Percentiles rank a stretch among this genome's conserved stretches.
These are phyloP conservation scores for Cucurbita moschata DNA, from an alignment of 306 rosid genomes.

Conservation along the genomic window DNA sequence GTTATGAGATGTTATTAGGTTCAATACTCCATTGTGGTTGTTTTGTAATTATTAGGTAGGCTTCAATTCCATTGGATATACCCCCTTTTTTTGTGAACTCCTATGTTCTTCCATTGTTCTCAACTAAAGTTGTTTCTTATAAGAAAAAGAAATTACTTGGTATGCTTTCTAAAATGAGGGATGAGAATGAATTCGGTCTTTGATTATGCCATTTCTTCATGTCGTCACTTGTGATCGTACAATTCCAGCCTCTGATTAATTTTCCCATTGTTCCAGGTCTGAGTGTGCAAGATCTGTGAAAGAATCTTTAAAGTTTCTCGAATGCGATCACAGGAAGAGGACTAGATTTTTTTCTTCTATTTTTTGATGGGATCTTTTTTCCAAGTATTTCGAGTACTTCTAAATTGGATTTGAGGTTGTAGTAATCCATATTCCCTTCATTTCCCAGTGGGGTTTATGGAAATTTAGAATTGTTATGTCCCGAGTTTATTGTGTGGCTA, in stretches of 20 bases:
- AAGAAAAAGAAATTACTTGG: background rate
- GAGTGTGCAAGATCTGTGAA: slow-evolving; percentile 30
- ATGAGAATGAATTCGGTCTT: background rate
- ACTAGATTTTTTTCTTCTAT: background rate
- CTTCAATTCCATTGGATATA: too few species aligned
- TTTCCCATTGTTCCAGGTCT: slow-evolving; percentile 13
- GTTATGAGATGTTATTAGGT: too few species aligned
- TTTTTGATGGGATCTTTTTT: background rate
- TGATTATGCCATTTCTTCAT: background rate
- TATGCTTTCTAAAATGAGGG: background rate
- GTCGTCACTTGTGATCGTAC: background rate
- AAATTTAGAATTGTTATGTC: background rate
- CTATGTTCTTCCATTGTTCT: too few species aligned
- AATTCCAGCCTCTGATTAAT: background rate
- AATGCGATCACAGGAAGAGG: background rate
- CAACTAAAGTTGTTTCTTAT: too few species aligned
- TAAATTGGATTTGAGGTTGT: background rate
- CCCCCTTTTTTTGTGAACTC: too few species aligned
- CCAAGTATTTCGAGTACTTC: background rate
- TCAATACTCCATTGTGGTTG: too few species aligned
- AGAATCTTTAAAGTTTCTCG: background rate
- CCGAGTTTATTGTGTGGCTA: background rate
- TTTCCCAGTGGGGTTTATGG: background rate
- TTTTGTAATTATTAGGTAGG: too few species aligned
- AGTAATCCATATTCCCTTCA: background rate